phyloP scores from a whole-genome alignment of 2,329 filamentous ascomycete species.

The Grosmannia clavigera region DNA sequence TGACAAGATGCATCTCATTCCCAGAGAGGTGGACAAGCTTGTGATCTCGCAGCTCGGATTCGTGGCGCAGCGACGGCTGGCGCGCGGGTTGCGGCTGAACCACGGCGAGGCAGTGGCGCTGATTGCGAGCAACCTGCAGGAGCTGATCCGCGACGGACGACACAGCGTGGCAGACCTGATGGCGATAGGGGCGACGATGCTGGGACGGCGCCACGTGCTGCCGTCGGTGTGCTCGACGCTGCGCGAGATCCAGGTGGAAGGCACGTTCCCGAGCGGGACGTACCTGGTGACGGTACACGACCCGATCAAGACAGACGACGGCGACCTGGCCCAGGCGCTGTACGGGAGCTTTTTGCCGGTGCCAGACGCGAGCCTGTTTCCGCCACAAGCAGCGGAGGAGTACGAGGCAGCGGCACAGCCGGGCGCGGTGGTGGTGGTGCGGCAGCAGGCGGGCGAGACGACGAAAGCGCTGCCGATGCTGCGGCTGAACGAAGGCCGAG shows the following conservation, averaged over 20 bases:
- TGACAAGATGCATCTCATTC: constrained; percentile 22
- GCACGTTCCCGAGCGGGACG: constrained; percentile 80
- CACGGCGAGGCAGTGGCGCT: constrained; percentile 76
- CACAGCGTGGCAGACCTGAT: constrained; percentile 90
- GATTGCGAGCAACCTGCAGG: constrained; percentile 82
- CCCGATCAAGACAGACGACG: constrained; percentile 75
- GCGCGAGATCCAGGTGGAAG: constrained; percentile 81
- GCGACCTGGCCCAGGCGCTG: constrained; percentile 71
- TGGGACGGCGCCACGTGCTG: constrained; percentile 82
- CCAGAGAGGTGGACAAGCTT: constrained; percentile 70
- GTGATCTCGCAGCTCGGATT: constrained; percentile 79
- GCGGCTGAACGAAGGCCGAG: constrained; percentile 59
- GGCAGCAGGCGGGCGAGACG: background rate
- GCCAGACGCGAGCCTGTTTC: constrained; percentile 56
- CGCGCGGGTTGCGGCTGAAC: constrained; percentile 78
- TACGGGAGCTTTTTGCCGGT: constrained; percentile 87
- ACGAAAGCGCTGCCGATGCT: constrained; percentile 25
- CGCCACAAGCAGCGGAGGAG: constrained; percentile 47
- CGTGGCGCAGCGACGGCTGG: constrained; percentile 77
- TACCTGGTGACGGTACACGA: constrained; percentile 92
- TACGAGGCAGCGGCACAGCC: constrained; percentile 60
- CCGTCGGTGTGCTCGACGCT: constrained; percentile 71
- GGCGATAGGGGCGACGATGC: constrained; percentile 80
- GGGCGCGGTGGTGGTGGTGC: constrained; percentile 56
- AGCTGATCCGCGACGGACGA: constrained; percentile 93